Evolutionary conservation across 78 protist species (phyloP).

Genomic region (Chrysochromulina parva): DNA sequence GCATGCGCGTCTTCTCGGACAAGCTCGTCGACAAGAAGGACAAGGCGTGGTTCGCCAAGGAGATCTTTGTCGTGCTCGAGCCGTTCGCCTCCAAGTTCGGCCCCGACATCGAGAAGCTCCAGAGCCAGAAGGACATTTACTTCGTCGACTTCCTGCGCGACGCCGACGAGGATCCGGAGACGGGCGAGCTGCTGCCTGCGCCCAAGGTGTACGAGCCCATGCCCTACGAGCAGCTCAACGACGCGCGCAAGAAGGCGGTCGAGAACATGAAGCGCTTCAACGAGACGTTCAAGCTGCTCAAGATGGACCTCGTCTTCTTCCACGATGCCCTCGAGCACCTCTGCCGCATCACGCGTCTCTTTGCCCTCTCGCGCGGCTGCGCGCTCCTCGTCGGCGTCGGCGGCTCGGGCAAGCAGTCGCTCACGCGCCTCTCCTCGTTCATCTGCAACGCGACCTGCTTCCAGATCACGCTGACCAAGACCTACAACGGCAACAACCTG

Average conservation of each 20-base stretch:
- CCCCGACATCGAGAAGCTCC: neutral
- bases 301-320: conserved; percentile 82
- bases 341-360: conserved; percentile 67
- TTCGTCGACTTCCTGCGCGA: conserved; percentile 79
- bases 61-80: neutral
- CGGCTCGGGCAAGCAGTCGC: conserved; percentile 84
- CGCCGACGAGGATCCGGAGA: conserved; percentile 49
- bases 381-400: conserved; percentile 88
- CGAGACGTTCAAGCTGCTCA: conserved; percentile 53
- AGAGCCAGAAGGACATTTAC: neutral
- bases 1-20: conserved; percentile 82
- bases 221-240: neutral
- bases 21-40: conserved; percentile 53
- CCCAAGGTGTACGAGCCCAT: conserved; percentile 56
- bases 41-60: conserved; percentile 43
- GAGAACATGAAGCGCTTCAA: conserved; percentile 59
- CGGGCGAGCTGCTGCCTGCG: conserved; percentile 43
- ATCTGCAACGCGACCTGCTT: conserved; percentile 52
- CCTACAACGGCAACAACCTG: conserved; percentile 67
- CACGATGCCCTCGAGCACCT: conserved; percentile 78
- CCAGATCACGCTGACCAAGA: conserved; percentile 71
- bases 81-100: neutral
- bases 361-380: conserved; percentile 70
- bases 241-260: conserved; percentile 15
- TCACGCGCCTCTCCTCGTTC: conserved; percentile 79